These are phyloP conservation scores for Trametes meyenii DNA, from an alignment of 768 basidiomycete genomes.

Conservation along the genomic window DNA sequence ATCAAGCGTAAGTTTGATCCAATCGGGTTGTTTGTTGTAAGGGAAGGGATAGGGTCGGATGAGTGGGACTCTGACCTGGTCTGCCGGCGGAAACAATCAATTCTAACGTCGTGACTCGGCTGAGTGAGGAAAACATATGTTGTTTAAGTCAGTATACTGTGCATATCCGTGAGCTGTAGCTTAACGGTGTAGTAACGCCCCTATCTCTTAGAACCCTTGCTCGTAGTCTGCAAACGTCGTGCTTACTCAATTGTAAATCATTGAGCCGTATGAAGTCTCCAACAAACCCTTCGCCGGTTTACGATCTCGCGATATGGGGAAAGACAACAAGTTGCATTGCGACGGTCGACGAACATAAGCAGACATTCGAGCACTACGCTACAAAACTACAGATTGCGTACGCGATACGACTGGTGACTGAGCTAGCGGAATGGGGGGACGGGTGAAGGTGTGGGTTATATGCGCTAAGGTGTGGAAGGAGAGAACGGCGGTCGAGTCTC, in stretches of 20 bases:
- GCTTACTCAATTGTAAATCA: no score
- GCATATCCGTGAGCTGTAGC: no score
- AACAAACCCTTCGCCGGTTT: neutral
- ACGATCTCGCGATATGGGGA: neutral
- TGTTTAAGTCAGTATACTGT: no score
- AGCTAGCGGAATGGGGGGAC: constrained; percentile 6
- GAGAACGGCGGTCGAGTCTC: constrained; percentile 9
- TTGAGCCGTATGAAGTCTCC: neutral
- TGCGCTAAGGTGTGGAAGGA: neutral
- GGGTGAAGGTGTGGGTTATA: neutral
- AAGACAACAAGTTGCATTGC: constrained; percentile 22
- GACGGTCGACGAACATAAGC: constrained; percentile 27
- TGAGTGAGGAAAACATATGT: no score
- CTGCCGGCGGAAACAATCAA: constrained; percentile 21
- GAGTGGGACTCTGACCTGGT: constrained; percentile 44
- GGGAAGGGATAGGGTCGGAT: constrained; percentile 51
- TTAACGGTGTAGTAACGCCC: no score
- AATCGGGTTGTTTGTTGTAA: constrained; percentile 46
- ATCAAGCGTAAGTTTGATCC: constrained; percentile 54
- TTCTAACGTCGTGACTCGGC: no score
- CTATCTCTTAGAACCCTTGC: no score
- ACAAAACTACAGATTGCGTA: constrained; percentile 37
- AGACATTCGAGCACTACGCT: constrained; percentile 35
- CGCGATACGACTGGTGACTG: constrained; percentile 22
- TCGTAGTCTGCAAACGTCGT: no score